These are phyloP conservation scores for Alternaria panax DNA, from an alignment of 2,329 filamentous ascomycete species.

Conservation along the genomic window DNA sequence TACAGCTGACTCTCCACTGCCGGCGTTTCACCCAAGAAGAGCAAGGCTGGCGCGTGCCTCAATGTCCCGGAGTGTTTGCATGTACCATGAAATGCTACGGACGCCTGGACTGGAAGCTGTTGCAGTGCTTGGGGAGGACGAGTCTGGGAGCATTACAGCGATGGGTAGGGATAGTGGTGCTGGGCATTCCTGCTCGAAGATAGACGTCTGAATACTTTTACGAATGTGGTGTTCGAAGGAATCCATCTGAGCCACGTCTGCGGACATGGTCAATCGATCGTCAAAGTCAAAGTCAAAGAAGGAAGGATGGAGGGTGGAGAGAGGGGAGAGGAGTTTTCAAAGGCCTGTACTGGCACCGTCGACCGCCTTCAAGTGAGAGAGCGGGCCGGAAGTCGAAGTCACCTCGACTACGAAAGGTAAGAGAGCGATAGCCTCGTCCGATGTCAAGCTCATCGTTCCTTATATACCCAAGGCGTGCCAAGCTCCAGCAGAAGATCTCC, in stretches of 20 bases:
- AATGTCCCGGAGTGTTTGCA: not conserved
- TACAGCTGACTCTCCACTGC: not conserved
- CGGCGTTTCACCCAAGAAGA: not conserved
- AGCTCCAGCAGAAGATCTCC: not conserved
- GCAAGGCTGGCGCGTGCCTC: not conserved
- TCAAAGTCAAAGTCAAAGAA: not conserved
- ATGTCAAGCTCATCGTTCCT: not conserved
- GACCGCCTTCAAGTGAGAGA: not conserved
- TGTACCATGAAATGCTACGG: not conserved
- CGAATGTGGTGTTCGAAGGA: not conserved
- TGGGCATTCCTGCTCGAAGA: constrained; percentile 2
- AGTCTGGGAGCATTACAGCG: not conserved
- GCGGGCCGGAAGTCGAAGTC: not conserved
- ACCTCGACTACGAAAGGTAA: not conserved
- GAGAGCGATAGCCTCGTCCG: not conserved
- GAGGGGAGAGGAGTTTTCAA: not conserved
- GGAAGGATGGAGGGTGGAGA: not conserved
- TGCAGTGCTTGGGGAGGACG: not conserved
- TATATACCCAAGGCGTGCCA: not conserved
- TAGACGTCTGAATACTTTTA: not conserved
- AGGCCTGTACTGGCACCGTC: not conserved
- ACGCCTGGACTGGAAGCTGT: not conserved
- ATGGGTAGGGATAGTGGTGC: not conserved
- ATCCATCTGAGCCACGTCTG: not conserved
- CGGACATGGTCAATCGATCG: not conserved